Evolutionary conservation across 1,284 basidiomycete genomes (phyloP).

Genomic region (Trametes sp.): DNA sequence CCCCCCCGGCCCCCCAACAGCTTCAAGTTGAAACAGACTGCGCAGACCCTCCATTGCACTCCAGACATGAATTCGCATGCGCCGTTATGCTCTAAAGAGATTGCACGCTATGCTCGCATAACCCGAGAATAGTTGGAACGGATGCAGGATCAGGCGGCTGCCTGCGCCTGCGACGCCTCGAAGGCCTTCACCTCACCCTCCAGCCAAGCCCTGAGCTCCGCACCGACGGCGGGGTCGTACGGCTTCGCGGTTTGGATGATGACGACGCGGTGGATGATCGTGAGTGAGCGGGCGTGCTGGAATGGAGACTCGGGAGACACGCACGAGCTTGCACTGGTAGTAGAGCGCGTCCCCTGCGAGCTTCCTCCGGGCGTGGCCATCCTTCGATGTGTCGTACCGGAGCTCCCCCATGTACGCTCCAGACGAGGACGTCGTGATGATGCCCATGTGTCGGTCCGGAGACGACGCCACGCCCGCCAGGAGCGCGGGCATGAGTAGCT

Average conservation of each 20-base stretch:
- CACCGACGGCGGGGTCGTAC: slow-evolving; percentile 46
- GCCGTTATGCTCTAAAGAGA: too few species aligned
- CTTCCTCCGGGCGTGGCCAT: slow-evolving; percentile 39
- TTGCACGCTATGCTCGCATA: too few species aligned
- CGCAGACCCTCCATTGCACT: too few species aligned
- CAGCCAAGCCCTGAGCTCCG: slow-evolving; percentile 51
- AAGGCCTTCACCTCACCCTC: slow-evolving; percentile 47
- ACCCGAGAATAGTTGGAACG: too few species aligned
- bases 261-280: too few species aligned
- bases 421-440: slow-evolving; percentile 51
- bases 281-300: too few species aligned
- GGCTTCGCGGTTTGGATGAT: too few species aligned
- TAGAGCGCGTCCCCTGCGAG: slow-evolving; percentile 44
- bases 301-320: slow-evolving; percentile 33
- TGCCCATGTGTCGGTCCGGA: slow-evolving; percentile 47
- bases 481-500: slow-evolving; percentile 52
- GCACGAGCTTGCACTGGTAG: slow-evolving; percentile 49
- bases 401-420: slow-evolving; percentile 40
- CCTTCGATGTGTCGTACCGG: slow-evolving; percentile 41
- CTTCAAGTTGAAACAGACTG: too few species aligned
- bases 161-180: slow-evolving; percentile 4
- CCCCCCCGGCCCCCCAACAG: too few species aligned
- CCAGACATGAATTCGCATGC: too few species aligned
- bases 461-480: slow-evolving; percentile 40
- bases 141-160: background rate